Base-by-base conservation (phyloP, 164 flowering plant species). In the Macadamia integrifolia region DNA sequence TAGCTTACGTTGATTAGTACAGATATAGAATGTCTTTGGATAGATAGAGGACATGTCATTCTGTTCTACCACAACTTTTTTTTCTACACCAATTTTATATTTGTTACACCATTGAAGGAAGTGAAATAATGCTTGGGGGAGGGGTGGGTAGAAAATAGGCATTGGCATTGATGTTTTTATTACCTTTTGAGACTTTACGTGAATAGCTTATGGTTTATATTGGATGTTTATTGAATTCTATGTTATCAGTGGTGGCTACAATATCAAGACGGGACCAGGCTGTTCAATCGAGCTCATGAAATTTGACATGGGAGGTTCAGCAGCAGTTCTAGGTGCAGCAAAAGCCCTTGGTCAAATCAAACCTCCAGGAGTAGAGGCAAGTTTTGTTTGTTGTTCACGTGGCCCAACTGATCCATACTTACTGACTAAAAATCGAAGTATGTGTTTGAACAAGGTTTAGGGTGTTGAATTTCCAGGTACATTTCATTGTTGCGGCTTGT, bases 401-500 rank as follows among this genome's bases (percentile, higher is more conserved):
- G 17, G 18, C n/a, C 57, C 14, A 17, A 14, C 6, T 11, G 17
- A 17, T 53, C 57, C 57, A 11, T 53, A 53, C 17, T 1, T 17
- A 14, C 57, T 53, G n/a, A 28, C 15, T 71, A 17, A 53, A n/a
- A 6, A 17, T 30, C 40, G 40, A 2, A 44, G 6, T 62, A 31
- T 65, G 49, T 23, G 7, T 69, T 69, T 60, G 31, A 46, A 53
- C 28, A 44, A 17, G 13, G 31, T 49, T 56, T 29, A 15, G 44
- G 13, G 0, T 46, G 48, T 65, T 68, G 60, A 62, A 28, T 53
- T 64, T 77, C 60, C 82, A 92, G 90, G 88, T 87, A 52, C 92
- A 87, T 72, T 87, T 92, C 77, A 81, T 92, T 66, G 88, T 88
- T 74, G 96, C 98, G 6, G 93, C 96, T 79, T 92, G 98, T 83